Evolutionary conservation across 2,329 filamentous ascomycete species (phyloP).

Genomic region (Epicoccum sorghinum): DNA sequence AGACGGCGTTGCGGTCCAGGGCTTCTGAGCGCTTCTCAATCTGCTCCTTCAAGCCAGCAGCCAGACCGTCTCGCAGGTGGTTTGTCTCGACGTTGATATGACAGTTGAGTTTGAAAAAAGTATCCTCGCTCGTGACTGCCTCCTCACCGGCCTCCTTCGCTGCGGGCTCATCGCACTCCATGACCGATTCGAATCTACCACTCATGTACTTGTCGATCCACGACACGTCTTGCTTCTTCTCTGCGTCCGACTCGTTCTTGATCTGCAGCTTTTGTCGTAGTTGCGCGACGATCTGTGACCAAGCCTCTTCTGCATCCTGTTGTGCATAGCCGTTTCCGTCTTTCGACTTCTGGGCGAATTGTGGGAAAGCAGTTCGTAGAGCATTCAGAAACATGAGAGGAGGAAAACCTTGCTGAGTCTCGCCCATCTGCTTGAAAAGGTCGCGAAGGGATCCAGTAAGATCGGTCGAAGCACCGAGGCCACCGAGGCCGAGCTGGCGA

Average conservation of each 20-base stretch:
- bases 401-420: conserved; percentile 85
- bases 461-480: conserved; percentile 67
- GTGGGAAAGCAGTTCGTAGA: conserved; percentile 80
- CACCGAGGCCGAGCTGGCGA: conserved; percentile 62
- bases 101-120: conserved; percentile 92
- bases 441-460: conserved; percentile 78
- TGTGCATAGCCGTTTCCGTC: conserved; percentile 88
- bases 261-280: conserved; percentile 78
- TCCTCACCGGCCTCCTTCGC: conserved; percentile 78
- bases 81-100: conserved; percentile 89
- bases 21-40: conserved; percentile 86
- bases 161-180: conserved; percentile 82
- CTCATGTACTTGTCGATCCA: conserved; percentile 93
- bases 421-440: conserved; percentile 86
- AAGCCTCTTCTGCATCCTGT: conserved; percentile 97
- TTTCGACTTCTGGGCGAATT: conserved; percentile 89
- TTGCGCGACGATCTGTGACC: conserved; percentile 91
- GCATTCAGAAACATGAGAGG: conserved; percentile 83
- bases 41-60: conserved; percentile 81
- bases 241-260: conserved; percentile 55
- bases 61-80: conserved; percentile 86
- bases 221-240: conserved; percentile 57
- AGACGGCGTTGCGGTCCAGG: conserved; percentile 78
- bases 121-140: conserved; percentile 69
- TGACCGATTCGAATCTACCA: conserved; percentile 76